Base-by-base conservation (phyloP, 2,329 filamentous ascomycete species). In the Scolecobasidium constrictum region DNA sequence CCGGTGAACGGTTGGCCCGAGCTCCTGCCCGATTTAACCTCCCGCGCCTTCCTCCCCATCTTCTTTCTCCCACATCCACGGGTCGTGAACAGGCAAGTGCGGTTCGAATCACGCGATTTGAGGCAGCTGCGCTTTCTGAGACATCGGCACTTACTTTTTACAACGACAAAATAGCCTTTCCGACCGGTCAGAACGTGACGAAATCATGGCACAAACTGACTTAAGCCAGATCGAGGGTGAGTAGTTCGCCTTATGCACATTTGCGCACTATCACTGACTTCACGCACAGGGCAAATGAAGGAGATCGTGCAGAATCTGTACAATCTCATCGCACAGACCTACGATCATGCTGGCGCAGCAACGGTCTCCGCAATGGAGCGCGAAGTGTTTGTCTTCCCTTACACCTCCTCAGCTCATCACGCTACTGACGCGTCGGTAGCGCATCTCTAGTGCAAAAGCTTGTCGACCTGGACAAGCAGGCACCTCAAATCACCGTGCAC, bases 241-340 rank as follows among this genome's bases (percentile, higher is more conserved):
- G 26, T n/a, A n/a, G n/a, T n/a, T n/a, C n/a, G n/a, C n/a, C n/a
- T n/a, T n/a, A n/a, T n/a, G n/a, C n/a, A n/a, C n/a, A n/a, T n/a
- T n/a, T n/a, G n/a, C n/a, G n/a, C n/a, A 9, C 26, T 31, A 31
- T 31, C 26, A 9, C 26, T 7, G 26, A 31, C 9, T n/a, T 31
- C 26, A n/a, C 26, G 26, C n/a, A 31, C 13, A 42, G 40, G 23
- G n/a, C 40, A 42, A 42, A 34, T 42, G 12, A 36, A 36, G 18
- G 18, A 36, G n/a, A 37, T 78, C 45, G 75, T 80, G 49, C 72
- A 77, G 50, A 72, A 75, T 50, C 67, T 81, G 40, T 80, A 75
- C 62, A 69, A 77, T 49, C 60, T 72, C 33, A 66, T 70, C 39
- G 71, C 77, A 35, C 73, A 79, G 57, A 68, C 70, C 21, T 69